A percentile compares a stretch with the other conserved stretches of the same genome.
Conservation (phyloP, 345 rosid species). For the Ceriops decandra region DNA sequence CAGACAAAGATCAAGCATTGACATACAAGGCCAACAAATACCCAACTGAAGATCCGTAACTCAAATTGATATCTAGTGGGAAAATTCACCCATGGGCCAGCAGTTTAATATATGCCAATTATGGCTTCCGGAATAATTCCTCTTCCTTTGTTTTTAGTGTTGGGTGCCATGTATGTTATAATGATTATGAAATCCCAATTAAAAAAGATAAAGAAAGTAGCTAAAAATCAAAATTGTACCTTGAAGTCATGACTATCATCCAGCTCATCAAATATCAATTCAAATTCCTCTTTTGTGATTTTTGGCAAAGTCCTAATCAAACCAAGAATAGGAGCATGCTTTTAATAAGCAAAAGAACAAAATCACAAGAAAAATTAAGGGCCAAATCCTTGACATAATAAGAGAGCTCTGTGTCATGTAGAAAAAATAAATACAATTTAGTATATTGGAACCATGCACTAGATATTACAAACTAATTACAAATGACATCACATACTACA, state of each 20-base stretch:
- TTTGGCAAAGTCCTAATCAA: constrained; percentile 75
- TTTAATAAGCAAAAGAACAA: neutral
- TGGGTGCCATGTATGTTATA: too few relatives aligned
- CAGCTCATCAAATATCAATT: constrained; percentile 78
- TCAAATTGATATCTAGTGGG: too few relatives aligned
- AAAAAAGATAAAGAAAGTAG: neutral
- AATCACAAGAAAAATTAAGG: neutral
- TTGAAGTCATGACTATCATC: constrained; percentile 90
- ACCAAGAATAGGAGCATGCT: neutral
- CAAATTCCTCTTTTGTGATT: constrained; percentile 78
- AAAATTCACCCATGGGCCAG: too few relatives aligned
- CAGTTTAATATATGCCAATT: too few relatives aligned
- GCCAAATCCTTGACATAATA: neutral
- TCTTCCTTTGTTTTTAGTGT: too few relatives aligned
- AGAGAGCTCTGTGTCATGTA: neutral
- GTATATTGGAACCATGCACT: neutral
- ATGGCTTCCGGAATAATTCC: too few relatives aligned
- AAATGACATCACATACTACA: neutral
- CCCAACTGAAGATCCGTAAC: too few relatives aligned
- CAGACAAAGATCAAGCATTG: too few relatives aligned
- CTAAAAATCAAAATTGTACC: constrained; percentile 41
- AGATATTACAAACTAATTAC: neutral
- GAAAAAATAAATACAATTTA: neutral
- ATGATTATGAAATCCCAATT: too few relatives aligned
- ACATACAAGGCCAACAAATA: too few relatives aligned